Conservation (phyloP, 306 rosid species). For the Urtica urens region DNA sequence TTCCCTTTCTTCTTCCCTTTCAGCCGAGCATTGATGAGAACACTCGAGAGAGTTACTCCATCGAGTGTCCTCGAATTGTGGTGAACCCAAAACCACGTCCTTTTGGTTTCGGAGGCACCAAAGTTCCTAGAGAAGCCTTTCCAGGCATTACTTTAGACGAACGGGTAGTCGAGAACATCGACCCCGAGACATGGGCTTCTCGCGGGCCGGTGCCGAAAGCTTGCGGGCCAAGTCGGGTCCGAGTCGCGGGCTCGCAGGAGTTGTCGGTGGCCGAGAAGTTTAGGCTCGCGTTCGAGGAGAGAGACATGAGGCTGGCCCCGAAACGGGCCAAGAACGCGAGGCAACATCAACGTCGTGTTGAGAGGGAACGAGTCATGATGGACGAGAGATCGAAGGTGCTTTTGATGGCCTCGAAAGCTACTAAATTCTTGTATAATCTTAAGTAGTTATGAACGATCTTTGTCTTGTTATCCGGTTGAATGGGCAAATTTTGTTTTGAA, state of each 20-base stretch:
- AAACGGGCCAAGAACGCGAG: slow-evolving; percentile 88
- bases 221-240: slow-evolving; percentile 9
- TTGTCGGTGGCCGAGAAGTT: slow-evolving; percentile 81
- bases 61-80: slow-evolving; percentile 70
- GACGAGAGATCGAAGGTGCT: slow-evolving; percentile 60
- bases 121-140: slow-evolving; percentile 67
- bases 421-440: slow-evolving; percentile 40
- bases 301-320: slow-evolving; percentile 75
- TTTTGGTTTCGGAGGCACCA: slow-evolving; percentile 45
- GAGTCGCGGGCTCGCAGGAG: slow-evolving; percentile 30
- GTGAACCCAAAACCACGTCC: slow-evolving; percentile 69
- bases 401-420: slow-evolving; percentile 59
- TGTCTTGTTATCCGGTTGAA: too few relatives aligned
- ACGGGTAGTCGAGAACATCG: slow-evolving; percentile 38
- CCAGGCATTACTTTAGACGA: slow-evolving; percentile 45
- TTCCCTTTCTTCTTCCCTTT: slow-evolving; percentile 9
- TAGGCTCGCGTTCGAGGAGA: slow-evolving; percentile 83
- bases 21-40: slow-evolving; percentile 67
- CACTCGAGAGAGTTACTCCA: slow-evolving; percentile 45
- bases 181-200: slow-evolving; percentile 65
- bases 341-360: slow-evolving; percentile 77
- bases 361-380: slow-evolving; percentile 53
- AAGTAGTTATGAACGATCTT: too few relatives aligned
- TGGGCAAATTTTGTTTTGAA: too few relatives aligned
- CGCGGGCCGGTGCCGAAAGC: slow-evolving; percentile 31